Base-by-base conservation (phyloP, 2,329 filamentous ascomycete genomes). In the Tolypocladium ovalisporum region DNA sequence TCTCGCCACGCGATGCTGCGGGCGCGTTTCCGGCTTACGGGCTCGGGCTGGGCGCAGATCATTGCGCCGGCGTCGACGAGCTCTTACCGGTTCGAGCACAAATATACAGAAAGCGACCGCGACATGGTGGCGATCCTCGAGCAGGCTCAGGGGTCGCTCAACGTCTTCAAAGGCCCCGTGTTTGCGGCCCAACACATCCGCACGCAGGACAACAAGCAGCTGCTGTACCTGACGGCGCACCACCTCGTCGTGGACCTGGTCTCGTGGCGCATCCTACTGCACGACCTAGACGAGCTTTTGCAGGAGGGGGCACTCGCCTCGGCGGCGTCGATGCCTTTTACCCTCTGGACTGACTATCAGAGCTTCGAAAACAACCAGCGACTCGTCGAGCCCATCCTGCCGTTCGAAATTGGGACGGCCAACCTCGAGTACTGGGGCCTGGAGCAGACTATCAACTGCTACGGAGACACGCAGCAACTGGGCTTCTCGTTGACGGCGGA, bases 1-100 rank as follows among this genome's bases (percentile, higher is more conserved):
- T 71, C 71, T 3, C 76, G 79, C 34, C 79, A 82, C 59, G 68
- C 76, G 19, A 81, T 81, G 78, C 71, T 82, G 6, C 68, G 79
- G 42, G 74, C 75, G 1, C 72, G 78, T 0, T 82, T 80, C 57
- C 64, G 67, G 34, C 65, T 68, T 0, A 69, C 66, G 6, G 62
- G 63, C 15, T 67, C 70, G 3, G 73, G 74, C 3, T 81, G 79
- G 78, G 73, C 72, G 54, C 79, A 81, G 61, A 68, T 71, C 17
- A 71, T 78, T 22, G 62, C 73, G 0, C 69, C 75, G 0, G 68
- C 74, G 3, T 68, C 73, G 3, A 57, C 71, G 3, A 71, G 68
- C 10, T 75, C 78, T 0, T 81, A 79, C 61, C 67, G 69, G 1
- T 75, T 81, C 51, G 67, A 68, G 27, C 74, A 78, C 57, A 74